These are phyloP conservation scores for Chlamydomonas eustigma DNA, from an alignment of 139 green algal species.

Conservation along the genomic window DNA sequence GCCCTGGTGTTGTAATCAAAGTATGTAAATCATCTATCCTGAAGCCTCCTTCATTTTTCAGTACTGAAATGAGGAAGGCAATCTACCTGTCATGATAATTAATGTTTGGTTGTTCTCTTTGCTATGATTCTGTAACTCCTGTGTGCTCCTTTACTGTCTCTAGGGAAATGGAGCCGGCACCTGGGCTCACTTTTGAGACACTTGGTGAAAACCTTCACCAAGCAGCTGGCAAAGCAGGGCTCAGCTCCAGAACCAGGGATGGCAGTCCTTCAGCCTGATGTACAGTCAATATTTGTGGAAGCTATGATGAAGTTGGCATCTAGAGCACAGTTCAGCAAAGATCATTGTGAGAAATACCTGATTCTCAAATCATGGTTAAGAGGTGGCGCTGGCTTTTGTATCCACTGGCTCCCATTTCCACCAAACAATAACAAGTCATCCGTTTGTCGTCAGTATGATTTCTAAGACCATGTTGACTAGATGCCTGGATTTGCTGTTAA, in stretches of 20 bases:
- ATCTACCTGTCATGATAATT: too few species aligned
- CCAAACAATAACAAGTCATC: too few species aligned
- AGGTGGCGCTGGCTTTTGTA: too few species aligned
- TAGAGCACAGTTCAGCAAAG: conserved; percentile 81
- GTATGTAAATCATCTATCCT: too few species aligned
- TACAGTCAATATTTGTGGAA: conserved; percentile 30
- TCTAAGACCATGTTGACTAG: not conserved
- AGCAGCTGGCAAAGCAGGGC: conserved; percentile 40
- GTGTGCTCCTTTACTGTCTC: not conserved
- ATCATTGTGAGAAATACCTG: conserved; percentile 40
- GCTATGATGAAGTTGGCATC: conserved; percentile 59
- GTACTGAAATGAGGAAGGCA: too few species aligned
- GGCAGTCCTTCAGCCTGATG: conserved; percentile 6
- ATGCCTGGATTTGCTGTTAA: not conserved
- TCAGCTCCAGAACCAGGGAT: not conserved
- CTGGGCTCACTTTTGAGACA: conserved; percentile 46
- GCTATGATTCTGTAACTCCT: not conserved
- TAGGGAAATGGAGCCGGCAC: conserved; percentile 46
- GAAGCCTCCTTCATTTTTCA: too few species aligned
- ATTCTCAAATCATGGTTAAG: too few species aligned
- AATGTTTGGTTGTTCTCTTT: too few species aligned
- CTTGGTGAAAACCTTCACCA: conserved; percentile 46
- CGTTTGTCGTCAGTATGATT: not conserved
- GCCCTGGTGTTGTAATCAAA: too few species aligned
- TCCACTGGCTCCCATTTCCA: too few species aligned